These are phyloP conservation scores for Sporothrix schenckii DNA, from an alignment of 2,329 filamentous ascomycete species.

Conservation along the genomic window DNA sequence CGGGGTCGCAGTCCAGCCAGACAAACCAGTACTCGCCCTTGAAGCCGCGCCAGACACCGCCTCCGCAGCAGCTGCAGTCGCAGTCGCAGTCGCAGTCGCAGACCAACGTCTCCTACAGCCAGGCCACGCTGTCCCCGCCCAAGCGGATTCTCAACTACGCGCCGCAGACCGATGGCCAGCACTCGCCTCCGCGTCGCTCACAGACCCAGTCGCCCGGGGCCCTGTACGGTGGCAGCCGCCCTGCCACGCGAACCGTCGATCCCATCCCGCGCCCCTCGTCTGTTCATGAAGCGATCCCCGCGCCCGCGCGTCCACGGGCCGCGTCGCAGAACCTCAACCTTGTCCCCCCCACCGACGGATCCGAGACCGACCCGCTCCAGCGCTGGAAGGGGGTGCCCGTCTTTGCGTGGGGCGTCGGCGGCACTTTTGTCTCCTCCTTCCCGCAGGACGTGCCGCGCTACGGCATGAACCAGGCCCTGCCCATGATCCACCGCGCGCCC, in stretches of 20 bases:
- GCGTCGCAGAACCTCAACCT: constrained; percentile 61
- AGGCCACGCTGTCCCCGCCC: constrained; percentile 57
- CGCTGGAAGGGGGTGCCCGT: constrained; percentile 90
- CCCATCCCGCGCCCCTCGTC: constrained; percentile 58
- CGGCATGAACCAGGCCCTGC: constrained; percentile 69
- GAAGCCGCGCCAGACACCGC: constrained; percentile 52
- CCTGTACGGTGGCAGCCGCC: constrained; percentile 46
- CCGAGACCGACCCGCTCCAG: constrained; percentile 74
- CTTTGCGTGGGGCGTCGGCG: constrained; percentile 85
- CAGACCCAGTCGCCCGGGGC: constrained; percentile 65
- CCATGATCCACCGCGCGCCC: constrained; percentile 78
- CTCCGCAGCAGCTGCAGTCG: constrained; percentile 41
- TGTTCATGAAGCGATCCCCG: constrained; percentile 50
- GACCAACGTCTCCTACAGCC: constrained; percentile 42
- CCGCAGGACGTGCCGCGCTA: constrained; percentile 89
- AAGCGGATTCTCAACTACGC: constrained; percentile 60
- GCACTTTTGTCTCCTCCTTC: constrained; percentile 79
- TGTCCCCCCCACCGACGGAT: constrained; percentile 65
- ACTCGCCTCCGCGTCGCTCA: constrained; percentile 62
- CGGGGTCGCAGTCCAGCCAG: constrained; percentile 36
- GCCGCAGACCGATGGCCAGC: constrained; percentile 47
- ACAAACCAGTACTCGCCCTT: constrained; percentile 29
- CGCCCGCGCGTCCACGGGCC: constrained; percentile 49
- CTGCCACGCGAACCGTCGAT: constrained; percentile 45
- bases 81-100: constrained; percentile 16